These are phyloP conservation scores for Blastobotrys persicus DNA, from an alignment of 1,139 yeast species.

Conservation along the genomic window DNA sequence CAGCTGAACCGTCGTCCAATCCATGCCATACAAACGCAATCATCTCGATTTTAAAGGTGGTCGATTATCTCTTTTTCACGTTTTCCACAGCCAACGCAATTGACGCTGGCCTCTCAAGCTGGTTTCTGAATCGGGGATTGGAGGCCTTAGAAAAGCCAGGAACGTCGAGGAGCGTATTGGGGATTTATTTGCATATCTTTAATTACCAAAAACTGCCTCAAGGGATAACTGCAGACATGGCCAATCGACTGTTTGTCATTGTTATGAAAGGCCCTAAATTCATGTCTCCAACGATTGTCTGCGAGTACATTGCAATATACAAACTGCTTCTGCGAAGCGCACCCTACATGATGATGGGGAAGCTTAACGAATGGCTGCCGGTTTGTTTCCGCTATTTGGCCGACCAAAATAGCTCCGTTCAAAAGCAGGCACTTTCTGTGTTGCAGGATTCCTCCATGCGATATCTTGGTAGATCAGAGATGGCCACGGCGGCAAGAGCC, in stretches of 20 bases:
- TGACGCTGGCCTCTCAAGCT: constrained; percentile 25
- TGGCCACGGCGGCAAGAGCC: constrained; percentile 6
- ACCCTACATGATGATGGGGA: constrained; percentile 21
- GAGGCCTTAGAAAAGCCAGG: constrained; percentile 23
- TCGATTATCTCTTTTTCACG: constrained; percentile 28
- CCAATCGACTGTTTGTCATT: constrained; percentile 21
- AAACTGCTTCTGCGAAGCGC: constrained; percentile 20
- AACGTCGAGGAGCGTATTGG: constrained; percentile 27
- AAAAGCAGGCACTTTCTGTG: constrained; percentile 25
- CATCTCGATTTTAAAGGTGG: constrained; percentile 27
- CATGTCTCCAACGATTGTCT: constrained; percentile 27
- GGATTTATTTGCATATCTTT: constrained; percentile 30
- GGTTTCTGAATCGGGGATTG: constrained; percentile 28
- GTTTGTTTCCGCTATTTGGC: constrained; percentile 22
- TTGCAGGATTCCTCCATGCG: constrained; percentile 25
- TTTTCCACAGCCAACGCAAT: constrained; percentile 24
- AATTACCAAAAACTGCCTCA: constrained; percentile 28
- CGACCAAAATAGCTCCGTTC: constrained; percentile 23
- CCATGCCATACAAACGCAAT: constrained; percentile 23
- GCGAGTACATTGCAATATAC: constrained; percentile 27
- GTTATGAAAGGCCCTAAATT: constrained; percentile 24
- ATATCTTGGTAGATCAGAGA: constrained; percentile 19
- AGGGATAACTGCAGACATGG: constrained; percentile 25
- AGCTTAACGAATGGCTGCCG: constrained; percentile 29
- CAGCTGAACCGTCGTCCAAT: constrained; percentile 20